Conservation (phyloP, 2,329 filamentous ascomycete species). For the Aspergillus chevalieri region DNA sequence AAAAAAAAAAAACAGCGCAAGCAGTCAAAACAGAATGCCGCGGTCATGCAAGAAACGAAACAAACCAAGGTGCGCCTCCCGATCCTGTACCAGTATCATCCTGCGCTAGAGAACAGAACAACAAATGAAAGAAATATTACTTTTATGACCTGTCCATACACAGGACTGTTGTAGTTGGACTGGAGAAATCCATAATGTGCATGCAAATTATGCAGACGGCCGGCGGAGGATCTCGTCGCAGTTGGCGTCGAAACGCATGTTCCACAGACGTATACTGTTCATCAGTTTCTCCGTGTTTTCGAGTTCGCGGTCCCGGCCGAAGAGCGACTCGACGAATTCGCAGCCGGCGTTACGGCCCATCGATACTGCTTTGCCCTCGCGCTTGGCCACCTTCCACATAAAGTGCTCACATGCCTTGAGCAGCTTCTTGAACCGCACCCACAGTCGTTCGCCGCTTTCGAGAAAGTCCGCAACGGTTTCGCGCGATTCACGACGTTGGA, state of each 20-base stretch:
- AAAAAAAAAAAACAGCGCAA: slow-evolving; percentile 6
- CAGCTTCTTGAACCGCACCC: slow-evolving; percentile 74
- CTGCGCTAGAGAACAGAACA: background rate
- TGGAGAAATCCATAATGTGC: background rate
- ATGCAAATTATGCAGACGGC: slow-evolving; percentile 35
- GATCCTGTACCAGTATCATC: slow-evolving; percentile 1
- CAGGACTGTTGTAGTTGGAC: slow-evolving; percentile 1
- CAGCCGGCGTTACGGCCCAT: slow-evolving; percentile 89
- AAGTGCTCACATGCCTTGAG: slow-evolving; percentile 88
- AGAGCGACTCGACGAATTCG: slow-evolving; percentile 94
- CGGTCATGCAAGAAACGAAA: slow-evolving; percentile 15
- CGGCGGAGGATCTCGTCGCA: slow-evolving; percentile 76
- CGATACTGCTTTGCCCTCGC: slow-evolving; percentile 60
- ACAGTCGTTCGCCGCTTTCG: slow-evolving; percentile 78
- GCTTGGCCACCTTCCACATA: slow-evolving; percentile 87
- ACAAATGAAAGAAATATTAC: slow-evolving; percentile 4
- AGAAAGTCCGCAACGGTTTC: slow-evolving; percentile 89
- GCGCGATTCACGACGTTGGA: slow-evolving; percentile 65
- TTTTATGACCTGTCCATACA: slow-evolving; percentile 9
- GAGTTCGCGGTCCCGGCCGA: slow-evolving; percentile 83
- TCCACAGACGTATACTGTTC: slow-evolving; percentile 81
- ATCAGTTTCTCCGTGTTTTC: slow-evolving; percentile 90
- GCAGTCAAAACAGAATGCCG: slow-evolving; percentile 12
- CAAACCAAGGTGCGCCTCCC: slow-evolving; percentile 2
- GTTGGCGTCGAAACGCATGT: slow-evolving; percentile 90